Conservation (phyloP, 1,139 yeast genomes). For the Geotrichum citri-aurantii region DNA sequence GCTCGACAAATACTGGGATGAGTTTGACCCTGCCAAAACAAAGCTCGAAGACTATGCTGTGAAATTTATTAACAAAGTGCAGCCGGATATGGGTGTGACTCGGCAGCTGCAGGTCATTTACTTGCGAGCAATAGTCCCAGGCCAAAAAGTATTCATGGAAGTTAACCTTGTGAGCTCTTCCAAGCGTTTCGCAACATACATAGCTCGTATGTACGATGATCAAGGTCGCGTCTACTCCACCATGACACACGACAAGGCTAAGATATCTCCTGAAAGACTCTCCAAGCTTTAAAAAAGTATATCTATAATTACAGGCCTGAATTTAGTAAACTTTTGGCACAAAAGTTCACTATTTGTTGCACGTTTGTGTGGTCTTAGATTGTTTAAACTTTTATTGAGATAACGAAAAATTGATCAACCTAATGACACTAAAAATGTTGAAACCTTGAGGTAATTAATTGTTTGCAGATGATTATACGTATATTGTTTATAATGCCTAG, state of each 20-base stretch:
- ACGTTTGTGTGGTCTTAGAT: too few species aligned
- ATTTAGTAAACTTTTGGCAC: too few species aligned
- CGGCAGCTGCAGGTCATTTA: constrained; percentile 12
- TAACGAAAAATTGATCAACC: too few species aligned
- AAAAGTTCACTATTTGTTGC: too few species aligned
- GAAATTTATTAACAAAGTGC: constrained; percentile 14
- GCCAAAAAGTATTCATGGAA: constrained; percentile 5
- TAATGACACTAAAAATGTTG: too few species aligned
- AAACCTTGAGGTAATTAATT: too few species aligned
- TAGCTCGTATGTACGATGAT: constrained; percentile 11
- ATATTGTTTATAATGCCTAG: too few species aligned
- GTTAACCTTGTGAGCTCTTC: constrained; percentile 1
- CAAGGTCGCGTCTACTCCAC: constrained; percentile 5
- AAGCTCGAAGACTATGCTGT: constrained; percentile 9
- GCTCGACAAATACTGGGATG: constrained; percentile 28
- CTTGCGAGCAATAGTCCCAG: constrained; percentile 4
- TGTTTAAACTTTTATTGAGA: too few species aligned
- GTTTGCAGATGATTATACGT: too few species aligned
- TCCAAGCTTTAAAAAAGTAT: background rate
- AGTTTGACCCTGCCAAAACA: constrained; percentile 19
- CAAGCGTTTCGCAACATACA: constrained; percentile 1
- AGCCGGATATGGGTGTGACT: constrained; percentile 10
- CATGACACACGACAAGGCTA: constrained; percentile 15
- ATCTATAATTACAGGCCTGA: too few species aligned
- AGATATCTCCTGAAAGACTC: background rate